Conservation (phyloP, 495 filamentous ascomycete species). For the Penicillium dipodomyicola region DNA sequence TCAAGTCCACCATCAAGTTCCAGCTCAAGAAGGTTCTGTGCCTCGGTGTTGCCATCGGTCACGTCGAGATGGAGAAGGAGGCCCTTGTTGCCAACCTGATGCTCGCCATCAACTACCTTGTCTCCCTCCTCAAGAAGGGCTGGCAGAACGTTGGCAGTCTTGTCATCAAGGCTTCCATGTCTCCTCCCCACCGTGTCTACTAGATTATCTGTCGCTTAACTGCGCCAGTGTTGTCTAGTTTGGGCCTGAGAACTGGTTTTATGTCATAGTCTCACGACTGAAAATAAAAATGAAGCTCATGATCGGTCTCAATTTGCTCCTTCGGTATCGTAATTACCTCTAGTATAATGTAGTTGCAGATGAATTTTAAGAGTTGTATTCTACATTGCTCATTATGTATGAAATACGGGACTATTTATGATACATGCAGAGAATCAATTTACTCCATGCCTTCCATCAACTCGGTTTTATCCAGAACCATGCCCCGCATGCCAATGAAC, state of each 20-base stretch:
- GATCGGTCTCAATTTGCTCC: conserved; percentile 25
- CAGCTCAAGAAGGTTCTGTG: conserved; percentile 99
- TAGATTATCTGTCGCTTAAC: conserved; percentile 53
- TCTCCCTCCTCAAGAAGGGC: conserved; percentile 98
- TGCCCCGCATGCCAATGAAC: conserved; percentile 73
- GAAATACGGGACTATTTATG: neutral
- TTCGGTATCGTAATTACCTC: neutral
- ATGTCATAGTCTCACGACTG: conserved; percentile 34
- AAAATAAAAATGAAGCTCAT: conserved; percentile 38
- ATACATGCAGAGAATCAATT: conserved; percentile 1
- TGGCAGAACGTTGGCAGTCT: conserved; percentile 99
- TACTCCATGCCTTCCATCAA: conserved; percentile 90
- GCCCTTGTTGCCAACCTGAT: conserved; percentile 95
- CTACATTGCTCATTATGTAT: neutral
- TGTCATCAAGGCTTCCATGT: conserved; percentile 99
- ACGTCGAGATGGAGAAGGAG: conserved; percentile 95
- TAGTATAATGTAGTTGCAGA: neutral
- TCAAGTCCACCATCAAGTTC: conserved; percentile 99
- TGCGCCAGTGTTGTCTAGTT: conserved; percentile 30
- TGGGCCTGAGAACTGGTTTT: conserved; percentile 30
- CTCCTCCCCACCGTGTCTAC: conserved; percentile 93
- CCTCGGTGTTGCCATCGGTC: conserved; percentile 97
- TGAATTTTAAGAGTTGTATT: conserved; percentile 2
- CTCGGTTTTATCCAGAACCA: conserved; percentile 83
- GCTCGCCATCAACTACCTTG: conserved; percentile 99